phyloP scores from a whole-genome alignment of 345 rosid species.

The Reutealis trisperma region DNA sequence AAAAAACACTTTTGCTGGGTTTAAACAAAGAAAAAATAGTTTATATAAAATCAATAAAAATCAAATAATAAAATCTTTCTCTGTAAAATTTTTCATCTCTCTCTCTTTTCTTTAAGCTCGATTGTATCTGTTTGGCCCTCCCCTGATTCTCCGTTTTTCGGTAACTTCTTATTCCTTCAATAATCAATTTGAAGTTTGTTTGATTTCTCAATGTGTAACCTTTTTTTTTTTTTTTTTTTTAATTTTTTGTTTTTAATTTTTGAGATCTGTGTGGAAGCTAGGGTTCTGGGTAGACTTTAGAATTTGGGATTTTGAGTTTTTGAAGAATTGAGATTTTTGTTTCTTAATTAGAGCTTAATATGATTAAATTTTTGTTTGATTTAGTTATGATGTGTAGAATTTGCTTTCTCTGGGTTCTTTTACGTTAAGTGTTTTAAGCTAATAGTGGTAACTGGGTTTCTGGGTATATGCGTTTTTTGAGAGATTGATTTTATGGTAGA shows the following conservation, averaged over 20 bases:
- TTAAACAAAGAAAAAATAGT: not conserved
- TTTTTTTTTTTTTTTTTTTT: not conserved
- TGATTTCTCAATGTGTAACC: not conserved
- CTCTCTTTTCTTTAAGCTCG: not conserved
- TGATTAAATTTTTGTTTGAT: constrained; percentile 2
- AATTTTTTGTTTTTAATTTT: too few relatives aligned
- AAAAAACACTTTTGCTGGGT: too few relatives aligned
- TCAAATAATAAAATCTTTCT: not conserved
- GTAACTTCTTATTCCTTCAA: not conserved
- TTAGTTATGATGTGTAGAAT: not conserved
- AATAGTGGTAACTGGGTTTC: not conserved
- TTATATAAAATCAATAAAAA: not conserved
- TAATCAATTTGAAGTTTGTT: constrained; percentile 6
- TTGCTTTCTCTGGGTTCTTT: not conserved
- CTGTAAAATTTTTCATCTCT: not conserved
- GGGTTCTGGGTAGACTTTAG: not conserved
- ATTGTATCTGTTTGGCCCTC: not conserved
- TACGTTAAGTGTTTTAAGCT: not conserved
- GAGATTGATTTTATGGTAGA: not conserved
- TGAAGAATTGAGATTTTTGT: not conserved
- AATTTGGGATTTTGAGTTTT: not conserved
- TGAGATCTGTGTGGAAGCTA: constrained; percentile 15
- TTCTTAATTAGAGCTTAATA: not conserved
- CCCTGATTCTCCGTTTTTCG: constrained; percentile 9
- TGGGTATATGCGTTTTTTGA: not conserved